These are phyloP conservation scores for Rosa persica DNA, from an alignment of 306 rosid genomes.

Conservation along the genomic window DNA sequence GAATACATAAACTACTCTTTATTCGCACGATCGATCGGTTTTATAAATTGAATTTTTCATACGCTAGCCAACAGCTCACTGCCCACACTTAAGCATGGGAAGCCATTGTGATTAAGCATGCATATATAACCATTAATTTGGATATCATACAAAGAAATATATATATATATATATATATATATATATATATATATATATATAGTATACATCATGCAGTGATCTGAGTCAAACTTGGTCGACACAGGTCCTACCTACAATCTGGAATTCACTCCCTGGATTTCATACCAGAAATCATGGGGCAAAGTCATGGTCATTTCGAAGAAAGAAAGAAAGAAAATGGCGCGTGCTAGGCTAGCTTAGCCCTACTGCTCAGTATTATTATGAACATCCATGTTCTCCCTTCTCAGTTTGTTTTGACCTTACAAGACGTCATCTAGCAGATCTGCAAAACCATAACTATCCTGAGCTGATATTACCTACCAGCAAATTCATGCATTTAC, in stretches of 20 bases:
- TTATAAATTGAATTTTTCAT: background rate
- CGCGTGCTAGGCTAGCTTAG: background rate
- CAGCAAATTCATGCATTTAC: background rate
- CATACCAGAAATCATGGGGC: background rate
- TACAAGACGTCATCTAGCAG: background rate
- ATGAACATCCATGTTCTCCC: background rate
- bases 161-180: too few species aligned
- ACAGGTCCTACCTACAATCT: constrained; percentile 2
- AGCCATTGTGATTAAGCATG: background rate
- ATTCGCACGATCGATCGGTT: background rate
- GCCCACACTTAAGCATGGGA: background rate
- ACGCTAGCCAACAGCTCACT: background rate
- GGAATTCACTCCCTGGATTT: background rate
- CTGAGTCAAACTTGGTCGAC: constrained; percentile 1
- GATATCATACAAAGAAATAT: background rate
- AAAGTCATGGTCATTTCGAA: background rate
- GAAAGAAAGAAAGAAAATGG: background rate
- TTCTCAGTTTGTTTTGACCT: background rate
- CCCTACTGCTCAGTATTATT: background rate
- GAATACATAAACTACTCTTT: background rate
- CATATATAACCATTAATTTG: background rate
- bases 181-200: too few species aligned
- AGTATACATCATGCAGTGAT: background rate
- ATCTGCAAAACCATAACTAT: constrained; percentile 6
- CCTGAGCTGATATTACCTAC: background rate